Evolutionary conservation across 176 grass and related monocot species (phyloP).

Genomic region (Secale cereale): DNA sequence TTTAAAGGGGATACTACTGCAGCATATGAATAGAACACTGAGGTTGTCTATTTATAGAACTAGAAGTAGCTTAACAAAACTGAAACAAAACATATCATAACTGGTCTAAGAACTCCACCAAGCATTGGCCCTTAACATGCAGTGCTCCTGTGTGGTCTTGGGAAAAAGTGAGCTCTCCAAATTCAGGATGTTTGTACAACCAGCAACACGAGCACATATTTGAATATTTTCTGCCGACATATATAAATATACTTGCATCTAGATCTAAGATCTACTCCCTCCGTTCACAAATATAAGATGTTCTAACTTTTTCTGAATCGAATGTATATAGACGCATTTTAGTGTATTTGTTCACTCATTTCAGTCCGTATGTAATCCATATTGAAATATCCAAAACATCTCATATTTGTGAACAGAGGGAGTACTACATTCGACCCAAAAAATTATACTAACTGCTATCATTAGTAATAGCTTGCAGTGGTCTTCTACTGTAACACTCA

Average conservation of each 20-base stretch:
- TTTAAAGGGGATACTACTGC: not conserved
- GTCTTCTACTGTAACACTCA: not conserved
- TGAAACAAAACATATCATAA: not conserved
- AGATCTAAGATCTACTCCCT: not conserved
- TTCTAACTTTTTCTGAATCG: too few relatives aligned
- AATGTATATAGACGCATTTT: too few relatives aligned
- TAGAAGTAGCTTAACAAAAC: not conserved
- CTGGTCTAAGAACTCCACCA: not conserved
- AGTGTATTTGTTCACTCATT: too few relatives aligned
- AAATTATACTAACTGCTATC: not conserved
- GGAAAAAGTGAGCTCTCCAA: not conserved
- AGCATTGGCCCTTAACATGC: not conserved
- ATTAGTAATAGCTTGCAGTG: not conserved
- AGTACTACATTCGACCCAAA: not conserved
- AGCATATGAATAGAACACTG: not conserved
- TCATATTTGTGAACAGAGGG: too few relatives aligned
- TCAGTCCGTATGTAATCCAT: too few relatives aligned
- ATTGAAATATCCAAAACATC: too few relatives aligned
- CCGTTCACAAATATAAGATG: too few relatives aligned
- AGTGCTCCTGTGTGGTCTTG: not conserved
- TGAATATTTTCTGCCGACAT: not conserved
- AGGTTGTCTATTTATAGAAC: not conserved
- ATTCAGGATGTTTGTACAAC: not conserved
- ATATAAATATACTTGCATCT: not conserved
- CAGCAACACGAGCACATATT: not conserved